phyloP scores from a whole-genome alignment of 768 basidiomycete species.

The Termitomyces sp. region DNA sequence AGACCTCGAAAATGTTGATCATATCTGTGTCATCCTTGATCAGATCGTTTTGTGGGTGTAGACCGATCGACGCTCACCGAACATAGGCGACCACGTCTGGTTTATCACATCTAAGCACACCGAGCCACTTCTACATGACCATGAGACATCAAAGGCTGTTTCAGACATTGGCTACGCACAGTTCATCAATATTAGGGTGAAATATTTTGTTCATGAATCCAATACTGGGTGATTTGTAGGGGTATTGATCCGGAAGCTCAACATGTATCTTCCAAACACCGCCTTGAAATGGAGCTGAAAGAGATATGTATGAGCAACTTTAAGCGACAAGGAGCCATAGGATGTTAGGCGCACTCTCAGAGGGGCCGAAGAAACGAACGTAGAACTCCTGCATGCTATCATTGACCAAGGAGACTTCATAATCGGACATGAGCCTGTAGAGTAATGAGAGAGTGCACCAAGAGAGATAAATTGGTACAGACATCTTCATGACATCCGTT shows the following conservation, averaged over 20 bases:
- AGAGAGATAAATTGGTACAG: conserved; percentile 20
- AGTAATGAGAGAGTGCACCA: conserved; percentile 5
- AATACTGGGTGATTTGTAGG: conserved; percentile 97
- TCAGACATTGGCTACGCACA: conserved; percentile 49
- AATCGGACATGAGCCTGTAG: conserved; percentile 93
- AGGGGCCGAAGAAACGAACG: conserved; percentile 90
- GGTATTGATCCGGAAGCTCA: conserved; percentile 96
- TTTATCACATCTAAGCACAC: conserved; percentile 99
- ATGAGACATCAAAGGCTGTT: conserved; percentile 7
- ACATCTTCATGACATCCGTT: conserved; percentile 99
- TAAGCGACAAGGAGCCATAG: not conserved
- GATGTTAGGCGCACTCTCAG: conserved; percentile 67
- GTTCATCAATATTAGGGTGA: conserved; percentile 98
- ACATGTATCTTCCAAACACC: conserved; percentile 99
- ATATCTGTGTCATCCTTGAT: conserved; percentile 56
- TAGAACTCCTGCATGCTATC: conserved; percentile 99
- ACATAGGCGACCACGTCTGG: conserved; percentile 99
- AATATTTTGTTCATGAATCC: conserved; percentile 99
- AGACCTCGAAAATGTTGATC: conserved; percentile 99
- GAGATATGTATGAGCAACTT: conserved; percentile 3
- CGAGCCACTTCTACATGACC: conserved; percentile 74
- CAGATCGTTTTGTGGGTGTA: not conserved
- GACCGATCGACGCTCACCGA: conserved; percentile 57
- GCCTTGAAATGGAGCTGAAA: conserved; percentile 87
- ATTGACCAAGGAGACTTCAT: conserved; percentile 95